Evolutionary conservation across 2,329 filamentous ascomycete genomes (phyloP).

Genomic region (Trematosphaeria pertusa): DNA sequence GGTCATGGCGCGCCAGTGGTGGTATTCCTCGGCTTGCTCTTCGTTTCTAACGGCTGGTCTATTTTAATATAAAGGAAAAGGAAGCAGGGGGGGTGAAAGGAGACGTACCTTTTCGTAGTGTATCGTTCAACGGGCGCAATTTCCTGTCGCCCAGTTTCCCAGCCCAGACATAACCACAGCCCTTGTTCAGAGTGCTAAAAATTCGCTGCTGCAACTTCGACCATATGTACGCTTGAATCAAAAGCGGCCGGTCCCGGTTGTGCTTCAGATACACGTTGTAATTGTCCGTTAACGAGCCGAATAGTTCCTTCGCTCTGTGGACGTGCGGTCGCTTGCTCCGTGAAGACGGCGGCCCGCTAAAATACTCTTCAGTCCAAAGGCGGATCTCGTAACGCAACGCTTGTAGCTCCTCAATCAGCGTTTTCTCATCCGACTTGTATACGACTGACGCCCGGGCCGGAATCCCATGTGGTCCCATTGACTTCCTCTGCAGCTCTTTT

Average conservation of each 20-base stretch:
- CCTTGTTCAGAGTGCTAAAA: conserved; percentile 44
- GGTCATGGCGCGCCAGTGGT: conserved; percentile 44
- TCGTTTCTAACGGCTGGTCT: conserved; percentile 45
- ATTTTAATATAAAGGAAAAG: conserved; percentile 14
- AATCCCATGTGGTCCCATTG: conserved; percentile 38
- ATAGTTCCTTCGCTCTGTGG: conserved; percentile 40
- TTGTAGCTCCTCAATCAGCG: conserved; percentile 44
- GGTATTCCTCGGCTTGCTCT: conserved; percentile 44
- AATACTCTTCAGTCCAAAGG: conserved; percentile 45
- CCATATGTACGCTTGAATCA: conserved; percentile 48
- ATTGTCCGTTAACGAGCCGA: conserved; percentile 43
- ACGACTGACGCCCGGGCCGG: conserved; percentile 32
- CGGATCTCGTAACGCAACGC: conserved; percentile 44
- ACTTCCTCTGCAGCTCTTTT: conserved; percentile 45
- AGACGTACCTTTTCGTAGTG: conserved; percentile 40
- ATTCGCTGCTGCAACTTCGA: conserved; percentile 45
- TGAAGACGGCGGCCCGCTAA: conserved; percentile 33
- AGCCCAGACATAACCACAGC: conserved; percentile 47
- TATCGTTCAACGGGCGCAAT: conserved; percentile 45
- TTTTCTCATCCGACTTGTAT: conserved; percentile 45
- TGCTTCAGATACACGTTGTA: conserved; percentile 42
- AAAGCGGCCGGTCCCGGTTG: conserved; percentile 37
- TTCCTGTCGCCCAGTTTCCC: conserved; percentile 47
- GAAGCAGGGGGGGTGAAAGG: conserved; percentile 7
- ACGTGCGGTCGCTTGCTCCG: conserved; percentile 41